Evolutionary conservation across 2,329 filamentous ascomycete species (phyloP), one percentile per base, ranked within the genome.

Genomic region (Aureobasidium lini): DNA sequence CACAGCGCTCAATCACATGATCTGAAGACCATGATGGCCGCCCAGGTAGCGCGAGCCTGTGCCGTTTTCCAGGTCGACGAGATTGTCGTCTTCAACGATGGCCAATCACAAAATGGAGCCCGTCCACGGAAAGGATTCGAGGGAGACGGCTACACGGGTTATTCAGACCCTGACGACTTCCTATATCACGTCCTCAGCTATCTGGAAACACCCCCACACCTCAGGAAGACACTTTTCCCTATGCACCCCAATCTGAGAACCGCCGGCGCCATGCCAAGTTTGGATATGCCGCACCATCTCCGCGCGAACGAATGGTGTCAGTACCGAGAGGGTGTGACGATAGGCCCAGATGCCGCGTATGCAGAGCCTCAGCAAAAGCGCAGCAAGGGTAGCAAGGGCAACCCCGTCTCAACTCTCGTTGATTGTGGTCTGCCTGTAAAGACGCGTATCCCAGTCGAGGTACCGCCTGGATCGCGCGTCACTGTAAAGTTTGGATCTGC

Each of bases 1-100:
- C 42, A 10, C 65, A 91, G 88, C 69, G 84, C 86, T 39, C 78
- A 83, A 60, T 88, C 86, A 9, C 84, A 86, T 63, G 89, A 95
- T 62, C 85, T 89, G 69, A 87, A 90, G 69, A 90, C 87, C 37
- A 80, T 81, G 49, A 79, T 88, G 49, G 87, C 86, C 1, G 88
- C 87, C 7, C 85, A 87, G 64, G 85, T 95, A 57, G 90, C 90
- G 6, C 88, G 90, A 57, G 89, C 89, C 36, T 81, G 90, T 54
- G 87, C 89, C 62, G 86, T 95, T 63, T 95, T 94, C 74, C 87
- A 84, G 67, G 81, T 95, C 65, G 90, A 95, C 70, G 90, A 95
- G 74, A 80, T 95, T 32, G 80, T 95, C 53, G 77, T 95, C 58
- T 95, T 88, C 71, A 85, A 93, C 68, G 90, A 95, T 73, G 81